Conservation (phyloP, 2,329 filamentous ascomycete species). For the Alternaria rosae region DNA sequence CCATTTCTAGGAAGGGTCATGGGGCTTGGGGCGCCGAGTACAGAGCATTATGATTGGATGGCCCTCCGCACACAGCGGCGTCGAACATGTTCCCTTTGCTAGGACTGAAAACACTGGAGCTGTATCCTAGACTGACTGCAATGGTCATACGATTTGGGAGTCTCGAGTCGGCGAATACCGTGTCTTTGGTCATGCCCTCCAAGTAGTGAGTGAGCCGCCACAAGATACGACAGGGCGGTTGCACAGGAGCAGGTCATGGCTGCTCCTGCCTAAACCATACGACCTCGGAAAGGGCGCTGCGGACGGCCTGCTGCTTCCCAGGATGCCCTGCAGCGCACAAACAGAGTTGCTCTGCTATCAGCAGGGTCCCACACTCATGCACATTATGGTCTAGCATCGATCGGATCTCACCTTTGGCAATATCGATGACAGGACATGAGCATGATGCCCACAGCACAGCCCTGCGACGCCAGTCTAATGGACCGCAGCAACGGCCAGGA, state of each 20-base stretch:
- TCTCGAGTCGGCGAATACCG: background rate
- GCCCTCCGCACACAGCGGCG: slow-evolving; percentile 6
- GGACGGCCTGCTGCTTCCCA: background rate
- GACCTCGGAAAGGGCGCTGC: background rate
- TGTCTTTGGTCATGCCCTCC: background rate
- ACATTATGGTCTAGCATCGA: slow-evolving; percentile 20
- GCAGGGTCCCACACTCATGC: slow-evolving; percentile 1
- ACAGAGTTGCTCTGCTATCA: background rate
- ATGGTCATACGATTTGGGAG: background rate
- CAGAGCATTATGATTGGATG: slow-evolving; percentile 14
- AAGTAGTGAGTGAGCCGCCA: background rate
- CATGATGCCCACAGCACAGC: slow-evolving; percentile 6
- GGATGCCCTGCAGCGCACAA: background rate
- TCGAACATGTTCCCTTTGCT: slow-evolving; percentile 6
- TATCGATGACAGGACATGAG: slow-evolving; percentile 14
- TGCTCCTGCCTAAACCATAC: background rate
- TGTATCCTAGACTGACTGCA: background rate
- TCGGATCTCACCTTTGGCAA: slow-evolving; percentile 20
- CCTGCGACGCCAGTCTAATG: slow-evolving; percentile 11
- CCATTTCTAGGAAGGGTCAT: background rate
- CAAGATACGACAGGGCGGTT: background rate
- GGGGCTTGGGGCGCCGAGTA: slow-evolving; percentile 2
- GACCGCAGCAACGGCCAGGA: slow-evolving; percentile 20
- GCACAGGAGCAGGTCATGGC: background rate
- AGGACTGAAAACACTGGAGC: background rate